Percentiles rank a stretch among this genome's conserved stretches.
phyloP scores from a whole-genome alignment of 306 rosid species.

The Alnus rubra region DNA sequence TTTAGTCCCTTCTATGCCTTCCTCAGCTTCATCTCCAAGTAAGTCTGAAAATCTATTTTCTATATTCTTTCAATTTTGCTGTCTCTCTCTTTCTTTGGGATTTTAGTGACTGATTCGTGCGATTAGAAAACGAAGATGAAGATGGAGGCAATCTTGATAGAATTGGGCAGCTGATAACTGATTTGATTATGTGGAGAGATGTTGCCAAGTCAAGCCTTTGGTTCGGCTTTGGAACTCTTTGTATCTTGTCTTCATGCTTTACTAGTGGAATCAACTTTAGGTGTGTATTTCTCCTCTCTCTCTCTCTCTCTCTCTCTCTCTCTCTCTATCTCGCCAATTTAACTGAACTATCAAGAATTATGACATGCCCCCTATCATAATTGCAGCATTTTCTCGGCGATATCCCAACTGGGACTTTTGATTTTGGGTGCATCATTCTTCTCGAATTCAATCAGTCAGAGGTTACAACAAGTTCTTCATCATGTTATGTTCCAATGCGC shows the following conservation, averaged over 20 bases:
- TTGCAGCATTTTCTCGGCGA: slow-evolving; percentile 70
- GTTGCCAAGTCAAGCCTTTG: slow-evolving; percentile 72
- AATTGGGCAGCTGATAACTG: slow-evolving; percentile 53
- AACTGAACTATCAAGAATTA: neutral
- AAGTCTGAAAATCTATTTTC: neutral
- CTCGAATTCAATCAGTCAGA: slow-evolving; percentile 61
- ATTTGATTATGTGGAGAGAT: slow-evolving; percentile 88
- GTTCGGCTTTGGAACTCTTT: slow-evolving; percentile 77
- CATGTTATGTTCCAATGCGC: neutral
- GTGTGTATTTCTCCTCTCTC: slow-evolving; percentile 32
- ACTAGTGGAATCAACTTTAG: slow-evolving; percentile 61
- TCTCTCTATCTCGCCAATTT: neutral
- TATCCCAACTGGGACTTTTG: slow-evolving; percentile 67
- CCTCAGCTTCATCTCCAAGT: slow-evolving; percentile 59
- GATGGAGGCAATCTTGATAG: slow-evolving; percentile 50
- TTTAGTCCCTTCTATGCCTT: slow-evolving; percentile 53
- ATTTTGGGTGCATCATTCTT: slow-evolving; percentile 66
- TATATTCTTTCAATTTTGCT: neutral
- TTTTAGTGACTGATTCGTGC: neutral
- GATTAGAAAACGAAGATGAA: slow-evolving; percentile 51
- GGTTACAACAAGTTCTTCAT: slow-evolving; percentile 42
- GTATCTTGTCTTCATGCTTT: slow-evolving; percentile 69
- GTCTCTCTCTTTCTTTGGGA: slow-evolving; percentile 1
- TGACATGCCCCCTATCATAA: neutral
- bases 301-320: neutral